Percentiles rank a stretch among this genome's conserved stretches.
Conservation (phyloP, 805 yeast species). For the Suhomyces vadensis region DNA sequence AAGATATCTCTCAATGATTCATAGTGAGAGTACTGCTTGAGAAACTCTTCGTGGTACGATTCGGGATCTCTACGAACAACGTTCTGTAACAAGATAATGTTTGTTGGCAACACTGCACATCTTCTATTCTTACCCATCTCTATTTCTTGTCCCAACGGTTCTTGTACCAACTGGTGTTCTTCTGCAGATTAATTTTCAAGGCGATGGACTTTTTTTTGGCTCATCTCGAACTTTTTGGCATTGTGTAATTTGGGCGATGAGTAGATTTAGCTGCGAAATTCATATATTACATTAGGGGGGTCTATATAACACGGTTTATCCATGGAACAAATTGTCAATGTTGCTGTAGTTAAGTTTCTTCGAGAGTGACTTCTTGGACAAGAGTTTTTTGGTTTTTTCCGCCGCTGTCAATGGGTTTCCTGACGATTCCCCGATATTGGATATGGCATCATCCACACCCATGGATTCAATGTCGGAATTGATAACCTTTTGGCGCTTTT, state of each 20-base stretch:
- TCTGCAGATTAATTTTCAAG: too few species aligned
- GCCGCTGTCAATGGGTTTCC: constrained; percentile 60
- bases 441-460: constrained; percentile 35
- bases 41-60: constrained; percentile 90
- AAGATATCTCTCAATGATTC: constrained; percentile 87
- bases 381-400: constrained; percentile 75
- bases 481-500: constrained; percentile 43
- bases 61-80: constrained; percentile 91
- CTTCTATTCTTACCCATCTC: constrained; percentile 83
- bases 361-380: constrained; percentile 74
- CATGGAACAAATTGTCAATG: constrained; percentile 52
- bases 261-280: too few species aligned
- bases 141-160: neutral
- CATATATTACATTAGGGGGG: too few species aligned
- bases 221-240: too few species aligned
- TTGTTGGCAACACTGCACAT: constrained; percentile 91
- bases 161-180: too few species aligned
- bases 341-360: constrained; percentile 90
- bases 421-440: constrained; percentile 41
- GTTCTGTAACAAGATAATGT: constrained; percentile 88
- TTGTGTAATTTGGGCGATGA: too few species aligned
- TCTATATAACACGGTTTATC: too few species aligned
- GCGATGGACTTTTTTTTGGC: too few species aligned
- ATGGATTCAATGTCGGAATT: constrained; percentile 23
- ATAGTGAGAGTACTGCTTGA: constrained; percentile 90